Percentiles rank a stretch among this genome's conserved stretches.
Evolutionary conservation across 139 green algal genomes (phyloP).

Genomic region (Microglena sp.): DNA sequence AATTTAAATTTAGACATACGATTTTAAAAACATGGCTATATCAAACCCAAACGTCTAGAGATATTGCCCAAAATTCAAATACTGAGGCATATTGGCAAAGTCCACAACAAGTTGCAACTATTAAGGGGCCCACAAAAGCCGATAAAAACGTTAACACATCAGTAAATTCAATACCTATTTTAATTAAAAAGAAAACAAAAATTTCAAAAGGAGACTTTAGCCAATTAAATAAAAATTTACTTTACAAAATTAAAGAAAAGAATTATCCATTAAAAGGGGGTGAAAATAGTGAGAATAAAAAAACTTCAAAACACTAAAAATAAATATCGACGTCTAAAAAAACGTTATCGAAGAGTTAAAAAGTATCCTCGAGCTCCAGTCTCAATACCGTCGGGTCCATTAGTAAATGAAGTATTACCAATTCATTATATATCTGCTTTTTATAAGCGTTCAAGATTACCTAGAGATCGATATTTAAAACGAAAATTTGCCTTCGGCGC

Average conservation of each 20-base stretch:
- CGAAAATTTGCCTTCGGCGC: too few species aligned
- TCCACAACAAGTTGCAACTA: not conserved
- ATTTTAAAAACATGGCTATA: constrained; percentile 11
- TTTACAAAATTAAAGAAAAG: constrained; percentile 15
- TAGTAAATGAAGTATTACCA: too few species aligned
- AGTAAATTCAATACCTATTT: not conserved
- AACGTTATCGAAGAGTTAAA: too few species aligned
- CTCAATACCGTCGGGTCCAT: too few species aligned
- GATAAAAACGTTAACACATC: constrained; percentile 3
- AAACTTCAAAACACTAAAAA: too few species aligned
- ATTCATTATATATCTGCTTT: too few species aligned
- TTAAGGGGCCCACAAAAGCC: not conserved
- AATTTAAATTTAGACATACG: constrained; percentile 16
- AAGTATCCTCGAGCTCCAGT: too few species aligned
- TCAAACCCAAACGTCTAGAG: not conserved
- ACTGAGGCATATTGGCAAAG: not conserved
- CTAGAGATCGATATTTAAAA: too few species aligned
- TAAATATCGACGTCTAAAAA: too few species aligned
- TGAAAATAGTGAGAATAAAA: too few species aligned
- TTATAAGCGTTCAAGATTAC: too few species aligned
- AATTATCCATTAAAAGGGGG: too few species aligned
- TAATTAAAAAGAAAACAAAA: constrained; percentile 8
- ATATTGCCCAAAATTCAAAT: not conserved
- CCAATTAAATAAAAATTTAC: constrained; percentile 11
- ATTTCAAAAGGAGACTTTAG: constrained; percentile 17